Evolutionary conservation across 495 filamentous ascomycete genomes (phyloP), one percentile per base, ranked within the genome.

Genomic region (Annulohypoxylon bovei): DNA sequence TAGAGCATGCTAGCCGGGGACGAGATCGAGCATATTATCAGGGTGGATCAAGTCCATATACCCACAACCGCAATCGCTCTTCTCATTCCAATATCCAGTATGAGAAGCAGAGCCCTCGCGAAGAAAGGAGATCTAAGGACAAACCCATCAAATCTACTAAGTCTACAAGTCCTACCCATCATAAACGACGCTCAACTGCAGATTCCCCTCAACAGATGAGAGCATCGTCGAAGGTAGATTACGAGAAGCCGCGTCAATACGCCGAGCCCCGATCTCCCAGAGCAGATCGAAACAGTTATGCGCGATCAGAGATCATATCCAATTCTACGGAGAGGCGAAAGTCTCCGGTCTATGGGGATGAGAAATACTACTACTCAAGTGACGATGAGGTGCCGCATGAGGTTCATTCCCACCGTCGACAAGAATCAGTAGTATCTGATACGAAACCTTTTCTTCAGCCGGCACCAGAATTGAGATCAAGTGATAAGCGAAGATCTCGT

Each of bases 11-110:
- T 0, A 72, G 76, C 2, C 72, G 75, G 16, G 76, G 79, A 16
- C 78, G 81, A 4, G 81, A 82, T n/a, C 72, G 80, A 16, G 70
- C 75, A 1, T 83, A 83, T 40, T 79, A 78, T 49, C 77, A 80
- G 59, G 72, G 72, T 23, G 75, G 70, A 42, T 32, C 67, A 60
- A 68, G 62, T 18, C 39, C 75, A 33, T 59, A 59, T 14, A 6
- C 67, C 6, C 60, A 71, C 22, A 61, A 40, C 27, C 75, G 70
- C 23, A 65, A 71, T 62, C 72, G 54, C 56, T 75, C 73, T 25
- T 50, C 73, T 67, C 72, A 72, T 22, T 35, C 64, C 8, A 65
- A 65, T 49, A 65, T 67, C 6, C 63, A 64, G 49, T 67, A 75
- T 42, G 68, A 60, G 70, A 71, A 56, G 50, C 23, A 63, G 50